phyloP scores from a whole-genome alignment of 2,329 filamentous ascomycete genomes.

The Neonectria punicea region DNA sequence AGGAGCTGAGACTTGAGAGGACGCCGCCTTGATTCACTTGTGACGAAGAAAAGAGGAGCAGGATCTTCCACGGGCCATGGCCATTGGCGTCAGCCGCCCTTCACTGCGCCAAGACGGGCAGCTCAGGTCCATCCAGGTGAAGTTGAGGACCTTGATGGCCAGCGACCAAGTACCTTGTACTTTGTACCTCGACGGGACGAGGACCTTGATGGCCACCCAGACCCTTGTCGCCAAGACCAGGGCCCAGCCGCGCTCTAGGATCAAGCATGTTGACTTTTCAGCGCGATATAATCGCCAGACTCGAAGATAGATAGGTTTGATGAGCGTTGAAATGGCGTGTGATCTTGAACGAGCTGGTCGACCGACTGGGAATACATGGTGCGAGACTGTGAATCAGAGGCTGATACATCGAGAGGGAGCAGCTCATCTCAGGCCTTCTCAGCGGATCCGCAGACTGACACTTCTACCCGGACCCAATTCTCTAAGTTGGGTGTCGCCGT shows the following conservation, averaged over 20 bases:
- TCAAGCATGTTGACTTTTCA: background rate
- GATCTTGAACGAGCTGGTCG: background rate
- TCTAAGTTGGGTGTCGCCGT: background rate
- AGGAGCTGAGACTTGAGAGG: background rate
- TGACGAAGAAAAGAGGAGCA: background rate
- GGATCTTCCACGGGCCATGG: background rate
- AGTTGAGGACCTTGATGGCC: slow-evolving; percentile 22
- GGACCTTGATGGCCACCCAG: slow-evolving; percentile 38
- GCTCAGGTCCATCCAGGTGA: slow-evolving; percentile 3
- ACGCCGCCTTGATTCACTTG: background rate
- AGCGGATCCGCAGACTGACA: too few relatives aligned
- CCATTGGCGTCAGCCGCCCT: slow-evolving; percentile 1
- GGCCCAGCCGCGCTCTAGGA: background rate
- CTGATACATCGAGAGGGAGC: background rate
- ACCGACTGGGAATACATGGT: background rate
- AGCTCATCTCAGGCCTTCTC: background rate
- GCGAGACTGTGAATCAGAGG: background rate
- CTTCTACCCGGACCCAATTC: too few relatives aligned
- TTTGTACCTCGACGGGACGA: slow-evolving; percentile 20
- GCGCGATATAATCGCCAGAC: background rate
- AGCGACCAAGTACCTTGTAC: background rate
- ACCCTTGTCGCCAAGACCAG: slow-evolving; percentile 16
- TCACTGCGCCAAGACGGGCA: slow-evolving; percentile 21
- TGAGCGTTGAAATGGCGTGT: background rate
- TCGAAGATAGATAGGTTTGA: background rate